Conservation (phyloP, 805 yeast species). For the Starmerella lactis-condensi region DNA sequence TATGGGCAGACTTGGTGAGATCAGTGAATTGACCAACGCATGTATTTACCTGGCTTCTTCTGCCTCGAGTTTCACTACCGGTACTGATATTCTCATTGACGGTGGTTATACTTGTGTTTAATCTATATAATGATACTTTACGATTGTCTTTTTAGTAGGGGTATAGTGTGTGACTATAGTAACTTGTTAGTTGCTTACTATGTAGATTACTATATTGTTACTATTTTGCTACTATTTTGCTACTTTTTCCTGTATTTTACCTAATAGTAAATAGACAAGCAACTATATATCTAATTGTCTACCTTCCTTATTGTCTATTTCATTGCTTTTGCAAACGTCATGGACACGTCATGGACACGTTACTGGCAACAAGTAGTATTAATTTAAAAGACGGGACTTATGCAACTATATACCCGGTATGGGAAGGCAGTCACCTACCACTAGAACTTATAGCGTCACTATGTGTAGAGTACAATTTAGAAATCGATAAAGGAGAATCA, state of each 20-base stretch:
- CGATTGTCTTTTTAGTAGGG: too few relatives aligned
- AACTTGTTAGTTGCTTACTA: not conserved
- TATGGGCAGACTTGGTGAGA: constrained; percentile 50
- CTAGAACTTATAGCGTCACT: constrained; percentile 59
- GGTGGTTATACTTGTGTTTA: constrained; percentile 34
- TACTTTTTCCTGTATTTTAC: too few relatives aligned
- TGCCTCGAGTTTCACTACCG: constrained; percentile 46
- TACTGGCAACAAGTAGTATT: too few relatives aligned
- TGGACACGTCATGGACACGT: too few relatives aligned
- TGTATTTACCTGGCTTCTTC: constrained; percentile 41
- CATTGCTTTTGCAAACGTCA: too few relatives aligned
- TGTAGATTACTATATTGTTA: not conserved
- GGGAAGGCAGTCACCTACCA: constrained; percentile 50
- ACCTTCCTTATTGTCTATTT: too few relatives aligned
- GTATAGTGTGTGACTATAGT: too few relatives aligned
- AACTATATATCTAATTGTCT: too few relatives aligned
- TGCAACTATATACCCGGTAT: constrained; percentile 80
- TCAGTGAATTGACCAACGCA: constrained; percentile 49
- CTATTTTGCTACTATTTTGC: too few relatives aligned
- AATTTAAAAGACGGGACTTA: constrained; percentile 82
- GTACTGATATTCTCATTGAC: constrained; percentile 47
- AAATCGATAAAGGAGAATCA: constrained; percentile 73
- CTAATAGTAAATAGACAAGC: too few relatives aligned
- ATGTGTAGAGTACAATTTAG: constrained; percentile 86
- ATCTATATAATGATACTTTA: too few relatives aligned